Base-by-base conservation (phyloP, 192 early-diverging fungal species). In the Jimgerdemannia flammicorona region DNA sequence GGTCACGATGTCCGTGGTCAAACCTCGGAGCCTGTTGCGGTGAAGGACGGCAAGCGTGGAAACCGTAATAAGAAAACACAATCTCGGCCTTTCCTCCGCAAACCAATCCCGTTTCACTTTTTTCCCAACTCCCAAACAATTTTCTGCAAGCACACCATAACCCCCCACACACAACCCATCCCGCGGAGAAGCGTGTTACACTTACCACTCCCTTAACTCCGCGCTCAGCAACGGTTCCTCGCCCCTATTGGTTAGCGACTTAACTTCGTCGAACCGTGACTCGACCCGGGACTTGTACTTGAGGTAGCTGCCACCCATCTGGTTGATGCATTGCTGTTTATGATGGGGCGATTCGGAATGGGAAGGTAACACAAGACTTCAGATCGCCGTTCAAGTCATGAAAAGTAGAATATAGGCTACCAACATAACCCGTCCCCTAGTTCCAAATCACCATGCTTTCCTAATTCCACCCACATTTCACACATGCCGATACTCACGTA, bases 231-330 rank as follows among this genome's bases (percentile, higher is more conserved):
- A 43, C 3, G 84, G 84, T 39, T 79, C 78, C 4, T 85, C 79
- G 3, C 79, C 77, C 40, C 59, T 44, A 43, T 71, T 83, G n/a
- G 79, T 78, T 8, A 79, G 17, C 54, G 80, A 71, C 59, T 85
- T 85, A 20, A 83, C 76, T 7, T 71, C 66, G 66, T 75, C 76
- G 44, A 85, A 85, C 40, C 83, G 76, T 73, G 79, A 75, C 69
- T 85, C 84, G 2, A 85, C 84, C 6, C 84, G 73, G 3, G 73
- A 71, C 73, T 79, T 85, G 73, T 83, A 85, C 72, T 85, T 85
- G 3, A 82, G 73, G 76, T 80, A 85, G 20, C 69, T 70, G 3
- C 75, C 75, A 43, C 84, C 79, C 67, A 79, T 79, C 76, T 85
- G 81, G 43, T 77, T 81, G 44, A 85, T 78, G 42, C 84, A 85